Base-by-base conservation (phyloP, 106 monocot genomes). In the Dendrobium nobile region DNA sequence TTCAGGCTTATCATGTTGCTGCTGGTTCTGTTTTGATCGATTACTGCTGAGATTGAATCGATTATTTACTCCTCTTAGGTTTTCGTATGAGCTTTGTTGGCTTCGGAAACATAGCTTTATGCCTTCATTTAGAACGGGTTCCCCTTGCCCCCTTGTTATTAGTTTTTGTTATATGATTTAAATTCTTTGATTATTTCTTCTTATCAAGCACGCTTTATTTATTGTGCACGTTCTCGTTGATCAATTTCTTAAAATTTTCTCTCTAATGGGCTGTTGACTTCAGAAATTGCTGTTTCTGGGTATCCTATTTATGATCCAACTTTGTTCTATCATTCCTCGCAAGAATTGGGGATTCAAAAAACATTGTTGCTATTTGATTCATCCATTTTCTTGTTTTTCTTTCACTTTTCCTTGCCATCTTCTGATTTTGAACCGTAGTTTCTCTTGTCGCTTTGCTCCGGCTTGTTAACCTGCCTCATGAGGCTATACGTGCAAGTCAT, bases 401-500 rank as follows among this genome's bases (percentile, higher is more conserved):
- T 70, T 31, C 70, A n/a, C 1, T n/a, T 17, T 74, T 20, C 22
- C 28, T 70, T 37, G 33, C n/a, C 74, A 74, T 74, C 44, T 17
- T 43, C 13, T 42, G 74, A 11, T 43, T 74, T 74, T 74, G 15
- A 37, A 44, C 43, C 41, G 20, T n/a, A 43, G 43, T 74, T 44
- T 74, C 3, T 70, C 70, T 37, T 70, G 24, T 33, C 16, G 37
- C 70, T 28, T 70, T 70, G 70, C 70, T 37, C 16, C 70, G 33
- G 70, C 19, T 76, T 13, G 11, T 47, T 47, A 47, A 48, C 3
- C 76, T 48, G 3, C 76, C n/a, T 76, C 47, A 95, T 95, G 95
- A 85, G 84, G 85, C 88, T 95, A 54, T 55, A 74, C 13, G 88
- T 95, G 13, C 82, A 75, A 48, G 90, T 95, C 0, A 81, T 92